A percentile compares a stretch with the other conserved stretches of the same genome.
phyloP scores from a whole-genome alignment of 345 rosid species.

The Ricinus communis region DNA sequence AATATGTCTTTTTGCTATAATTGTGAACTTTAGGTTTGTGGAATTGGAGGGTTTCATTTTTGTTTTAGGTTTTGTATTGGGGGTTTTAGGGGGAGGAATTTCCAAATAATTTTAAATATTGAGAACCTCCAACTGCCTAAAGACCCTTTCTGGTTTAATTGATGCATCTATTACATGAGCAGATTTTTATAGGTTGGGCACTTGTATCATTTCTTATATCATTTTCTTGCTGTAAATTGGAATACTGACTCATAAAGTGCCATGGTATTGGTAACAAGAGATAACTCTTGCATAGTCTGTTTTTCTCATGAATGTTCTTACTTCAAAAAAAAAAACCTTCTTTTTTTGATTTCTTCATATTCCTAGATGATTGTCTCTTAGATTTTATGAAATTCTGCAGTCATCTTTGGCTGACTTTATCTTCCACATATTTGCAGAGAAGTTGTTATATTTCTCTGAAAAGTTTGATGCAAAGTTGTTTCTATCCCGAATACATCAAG shows the following conservation, averaged over 20 bases:
- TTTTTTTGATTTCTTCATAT: background rate
- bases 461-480: conserved; percentile 88
- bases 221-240: conserved; percentile 3
- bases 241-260: background rate
- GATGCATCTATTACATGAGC: too few species aligned
- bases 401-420: background rate
- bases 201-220: background rate
- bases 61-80: too few species aligned
- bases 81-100: too few species aligned
- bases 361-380: background rate
- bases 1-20: too few species aligned
- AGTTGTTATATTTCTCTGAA: conserved; percentile 84
- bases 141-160: too few species aligned
- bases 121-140: too few species aligned
- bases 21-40: too few species aligned
- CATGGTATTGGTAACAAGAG: background rate
- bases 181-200: too few species aligned
- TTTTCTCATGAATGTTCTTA: too few species aligned
- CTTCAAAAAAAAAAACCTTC: too few species aligned
- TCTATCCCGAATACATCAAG: conserved; percentile 83
- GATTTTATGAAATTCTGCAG: background rate
- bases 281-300: background rate
- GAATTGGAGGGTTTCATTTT: too few species aligned
- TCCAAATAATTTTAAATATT: too few species aligned
- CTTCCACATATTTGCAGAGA: conserved; percentile 59